These are phyloP conservation scores for Phlebiopsis gigantea DNA, from an alignment of 768 basidiomycete genomes.

Conservation along the genomic window DNA sequence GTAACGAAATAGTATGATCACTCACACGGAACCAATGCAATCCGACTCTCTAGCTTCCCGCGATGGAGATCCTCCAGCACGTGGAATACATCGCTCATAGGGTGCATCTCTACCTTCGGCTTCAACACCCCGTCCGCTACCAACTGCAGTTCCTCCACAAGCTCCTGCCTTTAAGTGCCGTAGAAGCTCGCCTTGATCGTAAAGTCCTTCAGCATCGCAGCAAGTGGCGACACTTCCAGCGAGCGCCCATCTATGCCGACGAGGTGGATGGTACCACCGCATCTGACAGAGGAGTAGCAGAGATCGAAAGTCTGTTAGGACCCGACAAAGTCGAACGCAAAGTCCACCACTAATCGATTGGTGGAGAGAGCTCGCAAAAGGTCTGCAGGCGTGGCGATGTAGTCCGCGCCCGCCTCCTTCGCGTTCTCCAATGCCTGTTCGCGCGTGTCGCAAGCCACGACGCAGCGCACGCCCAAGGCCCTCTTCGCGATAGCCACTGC, in stretches of 20 bases:
- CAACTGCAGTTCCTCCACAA: conserved; percentile 16
- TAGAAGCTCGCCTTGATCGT: conserved; percentile 12
- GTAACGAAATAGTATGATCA: too few relatives aligned
- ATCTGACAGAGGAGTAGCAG: conserved; percentile 1
- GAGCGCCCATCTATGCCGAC: conserved; percentile 11
- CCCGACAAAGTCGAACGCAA: conserved; percentile 20
- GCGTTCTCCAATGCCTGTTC: conserved; percentile 9
- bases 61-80: conserved; percentile 15
- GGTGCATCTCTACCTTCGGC: conserved; percentile 14
- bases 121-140: conserved; percentile 15
- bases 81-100: conserved; percentile 14
- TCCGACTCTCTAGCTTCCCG: conserved; percentile 13
- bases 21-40: conserved; percentile 16
- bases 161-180: conserved; percentile 12
- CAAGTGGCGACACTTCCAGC: conserved; percentile 4
- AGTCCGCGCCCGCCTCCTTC: conserved; percentile 15
- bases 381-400: conserved; percentile 10
- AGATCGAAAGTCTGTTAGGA: conserved; percentile 13
- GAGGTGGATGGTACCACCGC: conserved; percentile 14
- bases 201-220: conserved; percentile 14
- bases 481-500: conserved; percentile 19
- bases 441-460: conserved; percentile 18
- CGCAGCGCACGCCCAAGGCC: conserved; percentile 11
- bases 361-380: conserved; percentile 10
- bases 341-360: conserved; percentile 12